Base-by-base conservation (phyloP, 1,284 basidiomycete genomes). In the Trichosporon asahii region DNA sequence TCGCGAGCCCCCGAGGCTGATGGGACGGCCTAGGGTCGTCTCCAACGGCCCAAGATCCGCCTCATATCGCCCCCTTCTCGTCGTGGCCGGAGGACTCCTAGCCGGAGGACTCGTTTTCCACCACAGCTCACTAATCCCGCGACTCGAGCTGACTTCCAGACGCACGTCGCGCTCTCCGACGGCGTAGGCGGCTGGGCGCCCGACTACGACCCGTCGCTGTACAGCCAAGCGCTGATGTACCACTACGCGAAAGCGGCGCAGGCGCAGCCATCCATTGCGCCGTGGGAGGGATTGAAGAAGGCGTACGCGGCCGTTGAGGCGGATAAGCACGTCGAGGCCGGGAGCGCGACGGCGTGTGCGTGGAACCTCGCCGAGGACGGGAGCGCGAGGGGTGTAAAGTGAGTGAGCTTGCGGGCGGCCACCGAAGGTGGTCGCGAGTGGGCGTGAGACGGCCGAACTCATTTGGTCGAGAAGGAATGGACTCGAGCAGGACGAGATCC, bases 111-210 rank as follows among this genome's bases (percentile, higher is more conserved):
- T n/a, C n/a, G n/a, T n/a, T n/a, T n/a, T n/a, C n/a, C n/a, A n/a
- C n/a, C n/a, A n/a, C n/a, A n/a, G n/a, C n/a, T n/a, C n/a, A n/a
- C n/a, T n/a, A n/a, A n/a, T n/a, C n/a, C n/a, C n/a, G n/a, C n/a
- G n/a, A 33, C 31, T 8, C 37, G 11, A 15, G 57, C 67, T 71
- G 35, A 71, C 70, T 70, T 61, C 7, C 73, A 80, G 77, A 80
- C 80, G 1, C 81, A 82, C 66, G 66, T 87, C 18, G 85, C 84
- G 4, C 80, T 85, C 0, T 85, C 86, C 0, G 87, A 88, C 73
- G 87, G 87, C 21, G 87, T 88, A 2, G 87, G 87, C 29, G 86
- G 87, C 25, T 88, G 87, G 87, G 83, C 84, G 5, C 84, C 83
- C 14, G 83, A 84, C 12, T 80, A 85, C 68, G 87, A 88, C 74